Percentiles rank a stretch among this genome's conserved stretches.
Conservation (phyloP, 345 rosid species). For the Cardamine resedifolia region DNA sequence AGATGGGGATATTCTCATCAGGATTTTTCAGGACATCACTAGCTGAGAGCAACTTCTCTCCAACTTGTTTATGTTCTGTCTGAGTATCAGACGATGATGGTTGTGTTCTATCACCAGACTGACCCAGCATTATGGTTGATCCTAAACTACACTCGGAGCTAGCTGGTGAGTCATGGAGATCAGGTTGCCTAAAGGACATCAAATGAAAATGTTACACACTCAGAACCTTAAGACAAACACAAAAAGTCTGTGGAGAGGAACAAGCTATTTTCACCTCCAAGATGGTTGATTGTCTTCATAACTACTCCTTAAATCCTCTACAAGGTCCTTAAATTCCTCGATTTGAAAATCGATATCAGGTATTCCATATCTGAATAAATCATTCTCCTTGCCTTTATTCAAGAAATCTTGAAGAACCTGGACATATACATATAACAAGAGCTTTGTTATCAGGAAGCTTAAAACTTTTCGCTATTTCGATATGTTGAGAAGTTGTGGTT, state of each 20-base stretch:
- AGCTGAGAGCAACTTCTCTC: slow-evolving; percentile 49
- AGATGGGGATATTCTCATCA: slow-evolving; percentile 44
- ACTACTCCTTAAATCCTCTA: slow-evolving; percentile 66
- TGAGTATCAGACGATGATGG: slow-evolving; percentile 44
- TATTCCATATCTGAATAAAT: slow-evolving; percentile 46
- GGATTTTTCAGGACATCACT: slow-evolving; percentile 41
- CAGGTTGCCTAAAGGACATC: slow-evolving; percentile 65
- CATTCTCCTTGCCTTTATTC: slow-evolving; percentile 53
- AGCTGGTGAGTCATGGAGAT: slow-evolving; percentile 75
- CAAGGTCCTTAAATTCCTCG: slow-evolving; percentile 72
- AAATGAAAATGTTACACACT: slow-evolving; percentile 38
- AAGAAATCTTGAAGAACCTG: slow-evolving; percentile 86
- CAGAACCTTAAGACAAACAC: slow-evolving; percentile 9
- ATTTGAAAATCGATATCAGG: slow-evolving; percentile 66
- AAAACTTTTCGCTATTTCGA: neutral
- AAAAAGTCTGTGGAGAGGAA: neutral
- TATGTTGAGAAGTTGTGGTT: neutral
- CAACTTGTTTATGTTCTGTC: slow-evolving; percentile 43
- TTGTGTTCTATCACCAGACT: slow-evolving; percentile 51
- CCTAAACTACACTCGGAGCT: slow-evolving; percentile 91
- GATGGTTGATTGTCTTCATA: slow-evolving; percentile 61
- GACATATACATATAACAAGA: slow-evolving; percentile 30
- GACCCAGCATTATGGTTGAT: slow-evolving; percentile 55
- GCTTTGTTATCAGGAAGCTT: neutral
- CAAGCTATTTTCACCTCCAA: slow-evolving; percentile 59